Evolutionary conservation across 495 filamentous ascomycete species (phyloP).

Genomic region (Aspergillus sclerotioniger): DNA sequence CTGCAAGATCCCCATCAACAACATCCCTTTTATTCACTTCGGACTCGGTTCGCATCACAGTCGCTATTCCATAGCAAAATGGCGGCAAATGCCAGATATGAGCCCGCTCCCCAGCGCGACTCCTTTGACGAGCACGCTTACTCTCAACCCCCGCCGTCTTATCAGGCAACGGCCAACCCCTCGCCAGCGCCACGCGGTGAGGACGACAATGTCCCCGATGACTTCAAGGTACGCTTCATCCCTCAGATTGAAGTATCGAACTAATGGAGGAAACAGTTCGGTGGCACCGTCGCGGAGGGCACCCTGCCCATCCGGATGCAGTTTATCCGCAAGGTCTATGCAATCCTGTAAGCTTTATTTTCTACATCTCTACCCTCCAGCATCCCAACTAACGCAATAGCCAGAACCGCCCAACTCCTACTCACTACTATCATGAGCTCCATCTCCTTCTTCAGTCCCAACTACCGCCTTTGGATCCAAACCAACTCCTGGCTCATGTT

Average conservation of each 20-base stretch:
- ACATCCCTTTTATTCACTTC: conserved; percentile 3
- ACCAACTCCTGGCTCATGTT: conserved; percentile 80
- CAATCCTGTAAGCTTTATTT: conserved; percentile 75
- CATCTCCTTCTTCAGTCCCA: conserved; percentile 75
- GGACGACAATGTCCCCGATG: conserved; percentile 90
- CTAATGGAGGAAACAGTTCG: conserved; percentile 56
- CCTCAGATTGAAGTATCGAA: conserved; percentile 7
- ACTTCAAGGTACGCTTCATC: conserved; percentile 75
- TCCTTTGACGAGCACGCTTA: conserved; percentile 65
- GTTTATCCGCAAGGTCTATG: conserved; percentile 93
- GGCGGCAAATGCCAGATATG: conserved; percentile 69
- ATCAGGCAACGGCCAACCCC: conserved; percentile 45
- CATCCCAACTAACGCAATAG: conserved; percentile 11
- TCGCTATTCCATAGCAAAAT: conserved; percentile 35
- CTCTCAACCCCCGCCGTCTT: conserved; percentile 81
- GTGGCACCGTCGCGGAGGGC: conserved; percentile 85
- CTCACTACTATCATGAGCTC: conserved; percentile 77
- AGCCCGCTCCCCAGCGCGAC: conserved; percentile 69
- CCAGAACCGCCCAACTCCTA: conserved; percentile 81
- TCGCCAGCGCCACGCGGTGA: conserved; percentile 68
- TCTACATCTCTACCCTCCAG: neutral
- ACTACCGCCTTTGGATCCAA: conserved; percentile 88
- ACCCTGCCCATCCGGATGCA: conserved; percentile 95
- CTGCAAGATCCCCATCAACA: neutral
- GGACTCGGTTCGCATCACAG: conserved; percentile 1